Evolutionary conservation across 257 asterid species (phyloP), one percentile per base, ranked within the genome.

Genomic region (Gentiana straminea): DNA sequence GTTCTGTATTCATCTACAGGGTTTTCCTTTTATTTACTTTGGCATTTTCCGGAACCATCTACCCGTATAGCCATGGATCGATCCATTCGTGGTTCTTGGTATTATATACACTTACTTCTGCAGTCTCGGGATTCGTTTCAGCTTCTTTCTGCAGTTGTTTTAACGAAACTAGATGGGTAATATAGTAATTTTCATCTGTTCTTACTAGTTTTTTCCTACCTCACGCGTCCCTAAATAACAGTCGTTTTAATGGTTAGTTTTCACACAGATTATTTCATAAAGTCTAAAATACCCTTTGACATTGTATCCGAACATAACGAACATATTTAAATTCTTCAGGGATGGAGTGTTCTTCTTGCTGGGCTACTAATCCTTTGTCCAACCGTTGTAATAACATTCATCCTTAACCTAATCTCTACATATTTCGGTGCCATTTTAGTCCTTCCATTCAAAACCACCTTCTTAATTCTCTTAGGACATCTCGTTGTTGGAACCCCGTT

Each of bases 61-160:
- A 80, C 72, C 96, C 98, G 34, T 81, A 82, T 70, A 79, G 76
- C 65, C 95, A 69, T 52, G 96, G 95, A 46, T 54, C 88, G 54
- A 80, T 87, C 66, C 73, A 73, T 56, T 79, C 79, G 56, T 64
- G 70, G 47, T 58, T 75, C 66, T 69, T 86, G 79, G 59, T 69
- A 51, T 39, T 76, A 62, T 87, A 81, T 71, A 56, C 79, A 73
- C 72, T 87, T 60, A 73, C 96, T 45, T 82, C 92, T 59, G 82
- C 81, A 66, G 69, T 84, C 71, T 82, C 95, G 46, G 90, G 96
- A 61, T 87, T 80, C 70, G 65, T 64, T 61, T 70, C 95, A n/a
- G 71, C 92, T 59, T 79, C 90, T 46, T 79, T 83, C 68, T 84
- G 65, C 79, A 64, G 70, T 70, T 89, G 77, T 57, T 75, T 77